Evolutionary conservation across 2,329 filamentous ascomycete species (phyloP).

Genomic region (Apiospora koreana): DNA sequence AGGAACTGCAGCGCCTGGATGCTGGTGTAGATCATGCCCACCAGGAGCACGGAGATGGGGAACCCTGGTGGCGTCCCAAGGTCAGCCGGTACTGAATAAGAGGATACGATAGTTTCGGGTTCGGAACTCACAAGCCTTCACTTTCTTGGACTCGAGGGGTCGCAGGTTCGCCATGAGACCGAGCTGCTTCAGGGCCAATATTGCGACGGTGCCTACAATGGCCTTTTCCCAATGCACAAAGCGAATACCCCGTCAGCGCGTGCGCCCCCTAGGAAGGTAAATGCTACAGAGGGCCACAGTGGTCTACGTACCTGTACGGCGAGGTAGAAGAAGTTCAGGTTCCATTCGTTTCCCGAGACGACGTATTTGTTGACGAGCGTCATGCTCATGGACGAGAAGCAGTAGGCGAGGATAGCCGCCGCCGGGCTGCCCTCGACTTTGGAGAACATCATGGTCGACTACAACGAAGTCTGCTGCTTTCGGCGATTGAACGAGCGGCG

Average conservation of each 20-base stretch:
- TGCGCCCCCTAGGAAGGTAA: no score
- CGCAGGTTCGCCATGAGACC: conserved; percentile 81
- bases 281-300: no score
- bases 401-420: conserved; percentile 85
- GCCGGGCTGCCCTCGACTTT: conserved; percentile 73
- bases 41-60: conserved; percentile 90
- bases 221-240: conserved; percentile 55
- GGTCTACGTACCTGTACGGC: conserved; percentile 74
- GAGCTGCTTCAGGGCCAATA: conserved; percentile 76
- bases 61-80: conserved; percentile 57
- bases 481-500: neutral
- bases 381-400: conserved; percentile 94
- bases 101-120: no score
- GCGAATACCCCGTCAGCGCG: neutral
- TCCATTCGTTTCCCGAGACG: conserved; percentile 86
- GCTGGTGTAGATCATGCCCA: conserved; percentile 98
- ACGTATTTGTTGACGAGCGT: conserved; percentile 99
- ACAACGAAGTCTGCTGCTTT: neutral
- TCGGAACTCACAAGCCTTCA: conserved; percentile 66
- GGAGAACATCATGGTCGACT: conserved; percentile 30
- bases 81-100: neutral
- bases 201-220: conserved; percentile 82
- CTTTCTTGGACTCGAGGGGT: conserved; percentile 83
- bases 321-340: conserved; percentile 94
- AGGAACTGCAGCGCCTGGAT: conserved; percentile 95